phyloP scores from a whole-genome alignment of 2,329 filamentous ascomycete genomes.

The Penicillium sp. region DNA sequence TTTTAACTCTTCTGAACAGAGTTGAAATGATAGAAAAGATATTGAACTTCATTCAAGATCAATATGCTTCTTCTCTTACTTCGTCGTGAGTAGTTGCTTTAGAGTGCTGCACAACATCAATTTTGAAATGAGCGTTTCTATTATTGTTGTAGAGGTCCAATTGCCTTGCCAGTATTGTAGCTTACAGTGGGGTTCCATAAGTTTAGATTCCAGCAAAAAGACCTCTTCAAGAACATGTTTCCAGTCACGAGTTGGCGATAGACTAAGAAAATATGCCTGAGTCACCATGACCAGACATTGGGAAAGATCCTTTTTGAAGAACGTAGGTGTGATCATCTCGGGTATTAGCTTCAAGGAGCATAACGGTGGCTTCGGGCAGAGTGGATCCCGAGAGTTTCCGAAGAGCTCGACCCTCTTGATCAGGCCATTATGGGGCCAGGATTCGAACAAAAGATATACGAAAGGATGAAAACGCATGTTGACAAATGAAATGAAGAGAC shows the following conservation, averaged over 20 bases:
- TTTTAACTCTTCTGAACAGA: too few relatives aligned
- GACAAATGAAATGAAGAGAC: constrained; percentile 25
- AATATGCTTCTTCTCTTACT: too few relatives aligned
- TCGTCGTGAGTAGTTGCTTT: constrained; percentile 14
- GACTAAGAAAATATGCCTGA: too few relatives aligned
- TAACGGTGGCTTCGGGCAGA: neutral
- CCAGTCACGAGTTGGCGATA: too few relatives aligned
- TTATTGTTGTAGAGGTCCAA: neutral
- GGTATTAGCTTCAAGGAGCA: too few relatives aligned
- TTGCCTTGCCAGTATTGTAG: constrained; percentile 6
- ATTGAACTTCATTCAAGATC: too few relatives aligned
- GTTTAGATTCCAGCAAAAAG: too few relatives aligned
- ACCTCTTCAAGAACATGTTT: too few relatives aligned
- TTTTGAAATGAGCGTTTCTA: constrained; percentile 13
- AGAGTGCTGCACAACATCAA: constrained; percentile 8
- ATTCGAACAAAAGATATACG: neutral
- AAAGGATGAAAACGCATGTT: neutral
- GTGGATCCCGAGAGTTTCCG: constrained; percentile 5
- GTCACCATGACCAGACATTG: too few relatives aligned
- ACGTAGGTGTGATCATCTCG: too few relatives aligned
- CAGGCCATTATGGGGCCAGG: neutral
- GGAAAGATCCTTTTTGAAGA: too few relatives aligned
- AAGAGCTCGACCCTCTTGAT: neutral
- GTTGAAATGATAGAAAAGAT: too few relatives aligned
- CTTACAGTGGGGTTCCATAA: neutral